Percentiles rank a stretch among this genome's conserved stretches.
Conservation (phyloP, 257 asterid genomes). For the Primulina huaijiensis region DNA sequence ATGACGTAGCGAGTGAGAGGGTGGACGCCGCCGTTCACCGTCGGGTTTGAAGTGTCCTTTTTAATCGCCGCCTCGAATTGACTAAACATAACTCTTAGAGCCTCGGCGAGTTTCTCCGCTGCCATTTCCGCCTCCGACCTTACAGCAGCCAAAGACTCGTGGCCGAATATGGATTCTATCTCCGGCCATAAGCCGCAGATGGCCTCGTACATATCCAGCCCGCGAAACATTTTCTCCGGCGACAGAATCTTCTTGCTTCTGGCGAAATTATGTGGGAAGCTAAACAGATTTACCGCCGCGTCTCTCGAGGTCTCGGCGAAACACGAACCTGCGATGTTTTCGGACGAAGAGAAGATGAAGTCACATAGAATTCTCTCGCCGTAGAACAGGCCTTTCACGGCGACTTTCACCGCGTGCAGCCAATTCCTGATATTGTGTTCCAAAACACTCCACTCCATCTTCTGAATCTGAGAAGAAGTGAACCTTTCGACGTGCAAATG, state of each 20-base stretch:
- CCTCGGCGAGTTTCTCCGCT: conserved; percentile 33
- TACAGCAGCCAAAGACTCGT: conserved; percentile 48
- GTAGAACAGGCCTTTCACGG: conserved; percentile 52
- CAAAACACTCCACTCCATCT: conserved; percentile 61
- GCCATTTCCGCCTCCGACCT: conserved; percentile 56
- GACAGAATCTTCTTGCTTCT: conserved; percentile 54
- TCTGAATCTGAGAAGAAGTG: conserved; percentile 53
- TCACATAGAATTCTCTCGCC: conserved; percentile 23
- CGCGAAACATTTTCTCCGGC: conserved; percentile 73
- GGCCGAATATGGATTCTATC: conserved; percentile 51
- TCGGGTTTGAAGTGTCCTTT: conserved; percentile 21
- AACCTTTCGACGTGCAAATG: conserved; percentile 61
- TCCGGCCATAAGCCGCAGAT: conserved; percentile 64
- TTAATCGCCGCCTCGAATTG: conserved; percentile 23
- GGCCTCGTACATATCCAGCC: conserved; percentile 65
- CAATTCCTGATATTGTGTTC: conserved; percentile 59
- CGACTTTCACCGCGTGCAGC: conserved; percentile 46
- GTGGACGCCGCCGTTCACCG: conserved; percentile 66
- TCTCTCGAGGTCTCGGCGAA: conserved; percentile 59
- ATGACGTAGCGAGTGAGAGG: conserved; percentile 91
- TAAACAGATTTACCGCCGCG: conserved; percentile 45
- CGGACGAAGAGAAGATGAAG: conserved; percentile 21
- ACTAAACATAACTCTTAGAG: conserved; percentile 7
- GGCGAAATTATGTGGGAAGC: conserved; percentile 52
- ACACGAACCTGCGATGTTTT: conserved; percentile 39